Percentiles rank a stretch among this genome's conserved stretches.
These are phyloP conservation scores for Bipolaris zeicola DNA, from an alignment of 2,329 filamentous ascomycete species.

Conservation along the genomic window DNA sequence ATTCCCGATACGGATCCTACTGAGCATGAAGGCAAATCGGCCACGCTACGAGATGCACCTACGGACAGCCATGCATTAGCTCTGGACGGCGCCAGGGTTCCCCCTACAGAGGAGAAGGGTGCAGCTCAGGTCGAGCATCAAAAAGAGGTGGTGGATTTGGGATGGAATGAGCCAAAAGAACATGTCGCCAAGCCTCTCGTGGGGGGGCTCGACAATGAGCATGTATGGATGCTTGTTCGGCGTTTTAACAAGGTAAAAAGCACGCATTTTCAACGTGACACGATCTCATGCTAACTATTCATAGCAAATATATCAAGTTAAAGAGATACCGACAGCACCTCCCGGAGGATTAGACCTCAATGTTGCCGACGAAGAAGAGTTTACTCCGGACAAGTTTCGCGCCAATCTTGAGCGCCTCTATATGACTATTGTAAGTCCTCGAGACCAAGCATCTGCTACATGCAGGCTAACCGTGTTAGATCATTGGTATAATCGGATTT, in stretches of 20 bases:
- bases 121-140: slow-evolving; percentile 50
- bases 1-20: slow-evolving; percentile 42
- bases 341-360: slow-evolving; percentile 78
- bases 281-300: slow-evolving; percentile 25
- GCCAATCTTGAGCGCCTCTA: slow-evolving; percentile 80
- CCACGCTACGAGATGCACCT: slow-evolving; percentile 49
- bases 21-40: slow-evolving; percentile 33
- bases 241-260: slow-evolving; percentile 71
- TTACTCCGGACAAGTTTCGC: slow-evolving; percentile 81
- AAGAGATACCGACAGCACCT: slow-evolving; percentile 64
- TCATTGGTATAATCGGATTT: slow-evolving; percentile 67
- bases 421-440: slow-evolving; percentile 66
- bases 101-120: slow-evolving; percentile 49
- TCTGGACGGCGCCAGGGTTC: slow-evolving; percentile 46
- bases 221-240: slow-evolving; percentile 72
- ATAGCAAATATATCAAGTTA: slow-evolving; percentile 71
- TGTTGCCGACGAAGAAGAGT: slow-evolving; percentile 80
- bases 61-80: slow-evolving; percentile 57
- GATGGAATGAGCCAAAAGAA: slow-evolving; percentile 68
- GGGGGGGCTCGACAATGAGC: slow-evolving; percentile 71
- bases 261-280: not conserved
- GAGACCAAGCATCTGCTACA: not conserved
- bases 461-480: slow-evolving; percentile 28
- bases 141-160: slow-evolving; percentile 66
- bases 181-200: slow-evolving; percentile 66